Conservation (phyloP, 1,284 basidiomycete genomes). For the Rhodofomes roseus region DNA sequence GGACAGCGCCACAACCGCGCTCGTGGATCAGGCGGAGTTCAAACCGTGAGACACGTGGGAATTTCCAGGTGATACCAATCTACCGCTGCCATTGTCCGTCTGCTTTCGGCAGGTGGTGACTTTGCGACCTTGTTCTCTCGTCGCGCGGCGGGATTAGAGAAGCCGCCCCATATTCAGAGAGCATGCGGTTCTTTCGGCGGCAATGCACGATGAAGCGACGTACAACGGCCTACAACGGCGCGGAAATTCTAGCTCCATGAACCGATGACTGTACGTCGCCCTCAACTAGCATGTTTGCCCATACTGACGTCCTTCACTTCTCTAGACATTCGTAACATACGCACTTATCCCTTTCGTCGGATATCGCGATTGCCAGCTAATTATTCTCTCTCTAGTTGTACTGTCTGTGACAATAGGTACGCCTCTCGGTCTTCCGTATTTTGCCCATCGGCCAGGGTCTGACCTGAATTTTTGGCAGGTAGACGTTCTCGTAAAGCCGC, state of each 20-base stretch:
- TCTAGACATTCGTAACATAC: slow-evolving; percentile 35
- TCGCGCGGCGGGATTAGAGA: too few species aligned
- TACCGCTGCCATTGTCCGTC: not conserved
- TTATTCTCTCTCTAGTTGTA: slow-evolving; percentile 38
- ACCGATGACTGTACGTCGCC: slow-evolving; percentile 83
- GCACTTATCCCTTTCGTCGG: slow-evolving; percentile 4
- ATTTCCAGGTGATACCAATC: not conserved
- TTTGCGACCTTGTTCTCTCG: not conserved
- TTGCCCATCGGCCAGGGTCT: not conserved
- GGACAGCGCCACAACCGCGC: not conserved
- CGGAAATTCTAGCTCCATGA: too few species aligned
- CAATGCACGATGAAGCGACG: too few species aligned
- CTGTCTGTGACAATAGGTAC: slow-evolving; percentile 57
- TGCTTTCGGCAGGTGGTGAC: not conserved
- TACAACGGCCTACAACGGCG: too few species aligned
- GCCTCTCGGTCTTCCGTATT: slow-evolving; percentile 1
- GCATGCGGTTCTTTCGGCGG: too few species aligned
- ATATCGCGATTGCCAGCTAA: slow-evolving; percentile 3
- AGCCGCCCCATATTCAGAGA: too few species aligned
- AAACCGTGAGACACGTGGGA: not conserved
- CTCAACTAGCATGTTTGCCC: not conserved
- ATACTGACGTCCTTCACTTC: slow-evolving; percentile 14
- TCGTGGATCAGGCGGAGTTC: not conserved
- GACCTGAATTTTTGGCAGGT: slow-evolving; percentile 31
- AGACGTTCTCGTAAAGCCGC: slow-evolving; percentile 61